Conservation (phyloP, 805 yeast genomes). For the Pichia kluyveri region DNA sequence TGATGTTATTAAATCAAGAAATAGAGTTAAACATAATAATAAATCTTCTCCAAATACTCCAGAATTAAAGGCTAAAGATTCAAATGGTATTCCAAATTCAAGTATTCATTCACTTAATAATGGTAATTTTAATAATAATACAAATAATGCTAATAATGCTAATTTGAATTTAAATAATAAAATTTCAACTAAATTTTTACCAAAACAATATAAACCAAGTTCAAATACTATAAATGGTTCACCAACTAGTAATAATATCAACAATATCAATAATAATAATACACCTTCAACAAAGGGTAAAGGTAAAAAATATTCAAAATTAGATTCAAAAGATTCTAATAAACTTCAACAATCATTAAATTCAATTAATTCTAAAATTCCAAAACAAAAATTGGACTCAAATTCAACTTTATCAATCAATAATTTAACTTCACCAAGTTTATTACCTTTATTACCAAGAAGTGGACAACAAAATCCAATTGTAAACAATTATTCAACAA, state of each 20-base stretch:
- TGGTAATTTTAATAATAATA: neutral
- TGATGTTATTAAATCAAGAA: constrained; percentile 85
- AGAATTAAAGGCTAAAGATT: constrained; percentile 44
- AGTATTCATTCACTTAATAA: constrained; percentile 1
- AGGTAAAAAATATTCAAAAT: neutral
- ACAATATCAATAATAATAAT: neutral
- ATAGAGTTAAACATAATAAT: constrained; percentile 56
- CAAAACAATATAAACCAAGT: constrained; percentile 30
- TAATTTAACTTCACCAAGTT: constrained; percentile 26
- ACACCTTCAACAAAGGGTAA: neutral
- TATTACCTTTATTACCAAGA: constrained; percentile 34
- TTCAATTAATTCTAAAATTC: neutral
- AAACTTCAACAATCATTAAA: neutral
- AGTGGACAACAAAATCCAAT: constrained; percentile 11
- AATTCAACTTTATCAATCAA: neutral
- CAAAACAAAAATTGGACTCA: neutral
- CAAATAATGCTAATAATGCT: constrained; percentile 11
- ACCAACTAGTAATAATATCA: constrained; percentile 4
- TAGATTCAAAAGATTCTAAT: constrained; percentile 7
- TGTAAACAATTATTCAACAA: constrained; percentile 14
- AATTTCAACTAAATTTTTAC: constrained; percentile 23
- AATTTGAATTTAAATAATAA: neutral
- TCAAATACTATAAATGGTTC: constrained; percentile 11
- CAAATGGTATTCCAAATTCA: constrained; percentile 2
- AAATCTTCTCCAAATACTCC: constrained; percentile 47